A percentile compares a stretch with the other conserved stretches of the same genome.
Conservation (phyloP, 495 filamentous ascomycete species). For the Chlorociboria aeruginascens region DNA sequence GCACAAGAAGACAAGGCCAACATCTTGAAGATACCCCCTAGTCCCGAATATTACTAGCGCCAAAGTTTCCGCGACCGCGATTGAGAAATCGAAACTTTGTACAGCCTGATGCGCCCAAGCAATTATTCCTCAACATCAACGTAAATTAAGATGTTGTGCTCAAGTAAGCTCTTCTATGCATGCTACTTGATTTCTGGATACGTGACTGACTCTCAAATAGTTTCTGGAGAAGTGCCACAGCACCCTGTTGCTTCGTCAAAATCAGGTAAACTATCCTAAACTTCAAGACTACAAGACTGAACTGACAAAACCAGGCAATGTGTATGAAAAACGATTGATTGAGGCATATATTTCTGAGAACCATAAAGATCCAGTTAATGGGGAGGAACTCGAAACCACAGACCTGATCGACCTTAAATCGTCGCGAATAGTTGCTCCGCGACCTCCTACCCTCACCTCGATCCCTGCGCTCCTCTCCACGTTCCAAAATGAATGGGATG, state of each 20-base stretch:
- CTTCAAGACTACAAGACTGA: conserved; percentile 4
- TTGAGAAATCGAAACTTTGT: conserved; percentile 2
- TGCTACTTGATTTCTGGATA: not conserved
- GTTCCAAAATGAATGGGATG: conserved; percentile 99
- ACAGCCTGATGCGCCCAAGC: conserved; percentile 11
- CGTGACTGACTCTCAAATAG: conserved; percentile 33
- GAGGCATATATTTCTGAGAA: conserved; percentile 91
- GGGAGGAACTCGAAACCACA: conserved; percentile 73
- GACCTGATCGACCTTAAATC: conserved; percentile 84
- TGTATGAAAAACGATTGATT: conserved; percentile 91
- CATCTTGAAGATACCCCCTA: not conserved
- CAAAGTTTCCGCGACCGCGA: conserved; percentile 2
- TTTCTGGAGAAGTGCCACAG: conserved; percentile 94
- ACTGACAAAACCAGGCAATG: conserved; percentile 47
- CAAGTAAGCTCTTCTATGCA: conserved; percentile 41
- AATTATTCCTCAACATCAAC: conserved; percentile 12
- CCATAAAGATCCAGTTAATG: conserved; percentile 85
- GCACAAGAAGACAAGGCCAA: not conserved
- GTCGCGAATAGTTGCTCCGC: conserved; percentile 67
- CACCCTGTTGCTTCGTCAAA: conserved; percentile 89
- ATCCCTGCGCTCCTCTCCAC: conserved; percentile 90
- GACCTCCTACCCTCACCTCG: conserved; percentile 90
- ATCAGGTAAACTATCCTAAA: conserved; percentile 54
- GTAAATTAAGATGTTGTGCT: conserved; percentile 52
- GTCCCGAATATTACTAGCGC: conserved; percentile 3